Conservation (phyloP, 2,329 filamentous ascomycete species). For the Claviceps paspali region DNA sequence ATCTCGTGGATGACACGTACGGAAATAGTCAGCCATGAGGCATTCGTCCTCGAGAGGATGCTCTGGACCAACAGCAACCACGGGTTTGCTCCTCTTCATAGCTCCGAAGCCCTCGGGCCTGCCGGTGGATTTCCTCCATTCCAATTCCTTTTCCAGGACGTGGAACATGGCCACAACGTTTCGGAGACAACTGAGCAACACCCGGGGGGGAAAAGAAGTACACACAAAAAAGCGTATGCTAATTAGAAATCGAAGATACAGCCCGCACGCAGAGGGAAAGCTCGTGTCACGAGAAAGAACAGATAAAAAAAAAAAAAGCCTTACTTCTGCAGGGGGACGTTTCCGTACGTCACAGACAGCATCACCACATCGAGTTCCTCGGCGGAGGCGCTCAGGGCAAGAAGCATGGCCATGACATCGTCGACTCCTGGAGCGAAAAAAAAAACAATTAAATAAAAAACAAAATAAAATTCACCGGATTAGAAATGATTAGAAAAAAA, state of each 20-base stretch:
- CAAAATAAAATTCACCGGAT: too few relatives aligned
- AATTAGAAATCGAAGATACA: background rate
- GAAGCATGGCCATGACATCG: conserved; percentile 75
- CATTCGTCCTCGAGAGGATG: conserved; percentile 73
- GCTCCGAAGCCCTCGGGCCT: conserved; percentile 55
- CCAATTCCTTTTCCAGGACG: conserved; percentile 74
- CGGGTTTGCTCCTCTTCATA: conserved; percentile 57
- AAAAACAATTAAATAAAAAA: background rate
- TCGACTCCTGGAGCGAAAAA: conserved; percentile 49
- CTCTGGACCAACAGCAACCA: conserved; percentile 75
- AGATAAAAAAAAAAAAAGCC: conserved; percentile 7
- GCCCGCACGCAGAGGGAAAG: background rate
- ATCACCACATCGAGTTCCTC: conserved; percentile 78
- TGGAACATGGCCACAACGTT: conserved; percentile 88
- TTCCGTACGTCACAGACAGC: conserved; percentile 85
- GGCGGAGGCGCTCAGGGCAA: conserved; percentile 66
- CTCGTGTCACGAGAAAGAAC: background rate
- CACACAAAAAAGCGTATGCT: background rate
- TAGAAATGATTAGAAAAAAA: too few relatives aligned
- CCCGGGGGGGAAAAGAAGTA: background rate
- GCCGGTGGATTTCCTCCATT: conserved; percentile 61
- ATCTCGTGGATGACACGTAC: conserved; percentile 31
- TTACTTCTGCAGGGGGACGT: conserved; percentile 73
- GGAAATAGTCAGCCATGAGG: conserved; percentile 75
- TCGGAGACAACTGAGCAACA: conserved; percentile 54